Base-by-base conservation (phyloP, 192 early-diverging fungal species). In the Coemansia brasiliensis region DNA sequence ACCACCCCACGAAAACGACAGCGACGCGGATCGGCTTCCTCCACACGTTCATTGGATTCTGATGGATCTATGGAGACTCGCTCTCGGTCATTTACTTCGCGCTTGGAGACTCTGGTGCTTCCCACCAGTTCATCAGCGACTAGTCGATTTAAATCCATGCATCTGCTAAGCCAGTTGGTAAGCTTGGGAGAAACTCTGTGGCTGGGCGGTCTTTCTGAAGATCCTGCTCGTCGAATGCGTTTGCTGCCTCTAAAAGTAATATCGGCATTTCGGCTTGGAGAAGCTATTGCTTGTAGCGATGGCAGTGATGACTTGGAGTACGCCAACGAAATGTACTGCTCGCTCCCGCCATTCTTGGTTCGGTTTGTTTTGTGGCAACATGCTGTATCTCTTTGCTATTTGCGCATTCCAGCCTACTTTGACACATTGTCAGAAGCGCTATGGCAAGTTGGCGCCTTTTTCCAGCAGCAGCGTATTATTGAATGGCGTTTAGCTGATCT, bases 341-440 rank as follows among this genome's bases (percentile, higher is more conserved):
- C 58, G 1, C 27, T 79, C 10, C 75, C 75, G 17, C 39, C 61
- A 11, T 61, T 64, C 20, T 56, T 68, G 3, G 65, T 53, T 39
- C 65, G 75, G 6, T 69, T 79, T 56, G 65, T 67, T 32, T 38
- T 72, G 27, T 79, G 75, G 75, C 75, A 79, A 20, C 75, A 79
- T 29, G 65, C 39, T 0, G 65, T 72, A 10, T 57, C 62, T 29
- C 42, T 72, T 58, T 79, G 75, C 59, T 65, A 60, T 39, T 20
- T 68, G 39, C 65, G 65, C 16, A 62, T 67, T 2, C 75, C 75
- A 2, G 57, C 61, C 25, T 79, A 72, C 24, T 65, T 62, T 29
- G 69, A 79, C 37, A 62, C 65, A 17, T 45, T 79, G 15, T 67
- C 69, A 3, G 65, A 70, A n/a, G 65, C 75, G 22, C 32, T 79